A percentile compares a stretch with the other conserved stretches of the same genome.
Conservation (phyloP, 2,329 filamentous ascomycete genomes). For the Exophiala oligosperma region DNA sequence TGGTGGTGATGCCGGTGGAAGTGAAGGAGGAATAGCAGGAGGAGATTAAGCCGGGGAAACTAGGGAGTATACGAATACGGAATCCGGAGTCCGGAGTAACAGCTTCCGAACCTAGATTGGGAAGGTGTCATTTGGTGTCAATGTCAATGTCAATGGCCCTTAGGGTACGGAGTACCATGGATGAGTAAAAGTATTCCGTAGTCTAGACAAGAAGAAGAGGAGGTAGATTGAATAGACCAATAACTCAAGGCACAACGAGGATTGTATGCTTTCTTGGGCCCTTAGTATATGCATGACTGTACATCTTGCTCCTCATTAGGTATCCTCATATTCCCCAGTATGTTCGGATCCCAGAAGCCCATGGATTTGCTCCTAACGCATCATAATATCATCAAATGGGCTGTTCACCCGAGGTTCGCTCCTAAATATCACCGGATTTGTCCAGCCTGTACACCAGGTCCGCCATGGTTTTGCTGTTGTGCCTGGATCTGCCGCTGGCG, state of each 20-base stretch:
- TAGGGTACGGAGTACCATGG: neutral
- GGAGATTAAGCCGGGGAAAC: too few relatives aligned
- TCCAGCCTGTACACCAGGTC: neutral
- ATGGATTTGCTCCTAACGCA: neutral
- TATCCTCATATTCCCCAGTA: neutral
- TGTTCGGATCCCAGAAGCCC: neutral
- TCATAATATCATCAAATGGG: neutral
- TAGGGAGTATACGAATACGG: too few relatives aligned
- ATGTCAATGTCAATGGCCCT: neutral
- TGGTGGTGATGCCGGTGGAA: too few relatives aligned
- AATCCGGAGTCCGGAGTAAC: neutral
- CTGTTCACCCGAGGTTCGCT: neutral
- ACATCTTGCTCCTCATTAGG: neutral
- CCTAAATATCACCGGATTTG: neutral
- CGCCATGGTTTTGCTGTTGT: neutral
- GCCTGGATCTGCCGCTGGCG: conserved; percentile 6
- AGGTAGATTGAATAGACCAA: too few relatives aligned
- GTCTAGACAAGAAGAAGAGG: neutral
- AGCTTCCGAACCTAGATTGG: neutral
- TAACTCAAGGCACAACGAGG: neutral
- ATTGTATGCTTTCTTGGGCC: neutral
- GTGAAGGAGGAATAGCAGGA: neutral
- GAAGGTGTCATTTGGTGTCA: neutral
- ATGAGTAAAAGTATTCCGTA: neutral
- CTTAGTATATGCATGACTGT: neutral